These are phyloP conservation scores for Piper betle DNA, from an alignment of 164 flowering plant species.

Conservation along the genomic window DNA sequence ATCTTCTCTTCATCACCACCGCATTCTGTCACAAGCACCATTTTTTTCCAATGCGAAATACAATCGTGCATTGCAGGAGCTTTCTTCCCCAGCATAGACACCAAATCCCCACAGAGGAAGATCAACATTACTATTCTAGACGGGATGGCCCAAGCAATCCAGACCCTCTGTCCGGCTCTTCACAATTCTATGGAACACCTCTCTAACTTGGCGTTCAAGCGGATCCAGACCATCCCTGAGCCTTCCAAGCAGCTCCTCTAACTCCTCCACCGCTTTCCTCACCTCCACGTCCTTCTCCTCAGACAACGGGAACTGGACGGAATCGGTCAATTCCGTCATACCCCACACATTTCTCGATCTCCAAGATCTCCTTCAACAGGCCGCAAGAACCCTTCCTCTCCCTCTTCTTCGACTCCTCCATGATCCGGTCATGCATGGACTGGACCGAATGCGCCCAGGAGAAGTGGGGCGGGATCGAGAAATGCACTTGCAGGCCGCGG, in stretches of 20 bases:
- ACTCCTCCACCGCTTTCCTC: constrained; percentile 37
- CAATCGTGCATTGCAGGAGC: not conserved
- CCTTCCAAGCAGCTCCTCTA: constrained; percentile 29
- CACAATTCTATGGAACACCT: constrained; percentile 74
- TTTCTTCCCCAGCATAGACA: not conserved
- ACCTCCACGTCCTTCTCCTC: constrained; percentile 62
- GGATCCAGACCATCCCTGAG: constrained; percentile 65
- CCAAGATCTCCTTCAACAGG: constrained; percentile 64
- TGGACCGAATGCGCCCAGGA: constrained; percentile 52
- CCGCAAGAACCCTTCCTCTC: constrained; percentile 63
- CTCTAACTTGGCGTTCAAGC: constrained; percentile 70
- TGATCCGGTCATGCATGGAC: constrained; percentile 55
- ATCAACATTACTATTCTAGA: constrained; percentile 11
- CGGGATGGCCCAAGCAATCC: constrained; percentile 39
- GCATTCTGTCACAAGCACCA: too few relatives aligned
- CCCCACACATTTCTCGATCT: constrained; percentile 55
- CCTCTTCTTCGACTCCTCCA: constrained; percentile 76
- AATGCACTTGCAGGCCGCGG: constrained; percentile 71
- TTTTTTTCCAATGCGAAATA: too few relatives aligned
- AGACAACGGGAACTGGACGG: constrained; percentile 44
- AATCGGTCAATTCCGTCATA: constrained; percentile 53
- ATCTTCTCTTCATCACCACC: too few relatives aligned
- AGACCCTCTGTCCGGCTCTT: constrained; percentile 72
- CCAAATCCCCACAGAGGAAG: not conserved
- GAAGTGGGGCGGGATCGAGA: constrained; percentile 49